Evolutionary conservation across 192 early-diverging fungal species (phyloP), one percentile per base, ranked within the genome.

Genomic region (Tieghemiomyces parasiticus): DNA sequence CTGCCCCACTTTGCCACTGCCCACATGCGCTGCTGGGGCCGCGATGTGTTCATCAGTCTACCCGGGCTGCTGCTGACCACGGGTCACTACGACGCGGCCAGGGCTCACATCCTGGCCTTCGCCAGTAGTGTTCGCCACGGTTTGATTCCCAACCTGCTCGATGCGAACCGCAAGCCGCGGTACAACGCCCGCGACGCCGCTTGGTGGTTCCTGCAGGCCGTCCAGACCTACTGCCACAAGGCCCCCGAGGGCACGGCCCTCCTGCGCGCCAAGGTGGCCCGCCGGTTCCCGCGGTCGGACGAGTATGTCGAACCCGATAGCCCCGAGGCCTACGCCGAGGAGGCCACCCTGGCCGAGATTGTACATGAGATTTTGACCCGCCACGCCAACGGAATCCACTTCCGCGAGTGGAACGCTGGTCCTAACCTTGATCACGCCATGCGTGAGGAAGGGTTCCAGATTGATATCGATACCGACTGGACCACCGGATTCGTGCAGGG

Each of bases 21-120:
- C 46, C 86, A 94, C 60, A 94, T 95, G 90, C 81, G 96, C 46
- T 86, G 84, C 63, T 99, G 96, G 96, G 96, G 96, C n/a, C 83
- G 96, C 47, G 96, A 99, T 75, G 86, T 95, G 33, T 93, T 96
- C 66, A 93, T 99, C 60, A 75, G 89, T 8, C 68, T 99, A 3
- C 77, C 82, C 3, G 96, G 96, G 4, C 67, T 92, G 33, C 73
- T 95, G 30, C 60, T 99, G 51, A 71, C 82, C 4, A 87, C 91
- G 14, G 93, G 92, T 9, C 78, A 91, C 56, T 89, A 71, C 63
- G 74, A 86, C 22, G 92, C 81, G 0, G 96, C 96, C 14, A 75
- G 78, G 44, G 73, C 71, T 0, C 96, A 99, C 48, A 77, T 99
- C 22, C 61, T 99, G 58, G 82, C 86, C 2, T 97, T 99, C 75